These are phyloP conservation scores for Sphaerobolus stellatus DNA, from an alignment of 1,284 basidiomycete species.

Conservation along the genomic window DNA sequence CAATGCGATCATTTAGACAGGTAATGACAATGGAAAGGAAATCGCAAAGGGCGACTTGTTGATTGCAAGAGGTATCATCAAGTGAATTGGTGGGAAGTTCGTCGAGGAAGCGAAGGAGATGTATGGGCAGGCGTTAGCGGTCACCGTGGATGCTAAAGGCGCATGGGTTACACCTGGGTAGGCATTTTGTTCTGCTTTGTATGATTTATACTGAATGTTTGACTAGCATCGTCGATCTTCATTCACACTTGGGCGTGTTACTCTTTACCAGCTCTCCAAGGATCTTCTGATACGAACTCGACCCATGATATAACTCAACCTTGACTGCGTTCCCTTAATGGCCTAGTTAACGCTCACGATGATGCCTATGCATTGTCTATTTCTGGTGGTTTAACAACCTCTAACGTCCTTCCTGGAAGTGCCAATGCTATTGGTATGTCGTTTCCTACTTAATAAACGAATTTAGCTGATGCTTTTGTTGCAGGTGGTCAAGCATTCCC, in stretches of 20 bases:
- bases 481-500: slow-evolving; percentile 68
- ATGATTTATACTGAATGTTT: no score
- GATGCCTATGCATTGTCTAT: slow-evolving; percentile 27
- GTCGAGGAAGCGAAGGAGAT: no score
- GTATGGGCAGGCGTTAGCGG: no score
- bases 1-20: slow-evolving; percentile 70
- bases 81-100: slow-evolving; percentile 50
- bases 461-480: background rate
- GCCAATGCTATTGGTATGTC: slow-evolving; percentile 44
- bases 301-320: slow-evolving; percentile 38
- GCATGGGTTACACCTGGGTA: slow-evolving; percentile 40
- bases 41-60: slow-evolving; percentile 48
- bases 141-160: no score
- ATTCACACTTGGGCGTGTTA: slow-evolving; percentile 31
- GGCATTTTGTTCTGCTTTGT: no score
- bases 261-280: slow-evolving; percentile 16
- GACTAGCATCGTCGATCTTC: slow-evolving; percentile 34
- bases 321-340: slow-evolving; percentile 46
- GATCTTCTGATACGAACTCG: slow-evolving; percentile 34
- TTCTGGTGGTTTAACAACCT: slow-evolving; percentile 43
- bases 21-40: slow-evolving; percentile 50
- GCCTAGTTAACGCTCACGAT: slow-evolving; percentile 51
- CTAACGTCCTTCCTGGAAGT: slow-evolving; percentile 48
- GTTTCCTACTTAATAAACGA: background rate
- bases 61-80: slow-evolving; percentile 58